Conservation (phyloP, 2,329 filamentous ascomycete species). For the Rutstroemia sydowiana region DNA sequence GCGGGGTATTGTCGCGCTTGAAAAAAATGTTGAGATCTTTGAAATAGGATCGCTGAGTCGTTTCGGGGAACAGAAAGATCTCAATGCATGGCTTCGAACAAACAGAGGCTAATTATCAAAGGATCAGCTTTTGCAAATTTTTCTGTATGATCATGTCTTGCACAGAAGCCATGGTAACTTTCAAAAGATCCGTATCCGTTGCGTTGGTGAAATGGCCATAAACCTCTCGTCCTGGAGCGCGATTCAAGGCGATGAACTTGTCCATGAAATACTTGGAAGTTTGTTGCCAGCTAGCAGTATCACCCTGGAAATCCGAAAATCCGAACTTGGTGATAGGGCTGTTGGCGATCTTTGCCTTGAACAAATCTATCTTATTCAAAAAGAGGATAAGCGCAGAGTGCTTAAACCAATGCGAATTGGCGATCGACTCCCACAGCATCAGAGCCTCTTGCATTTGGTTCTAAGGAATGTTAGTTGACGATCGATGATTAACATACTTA, state of each 20-base stretch:
- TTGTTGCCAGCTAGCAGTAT: constrained; percentile 63
- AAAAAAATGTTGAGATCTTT: not conserved
- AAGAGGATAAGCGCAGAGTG: constrained; percentile 77
- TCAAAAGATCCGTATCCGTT: constrained; percentile 65
- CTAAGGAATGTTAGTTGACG: constrained; percentile 36
- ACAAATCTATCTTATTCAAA: constrained; percentile 82
- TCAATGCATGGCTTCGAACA: constrained; percentile 8
- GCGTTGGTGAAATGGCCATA: constrained; percentile 54
- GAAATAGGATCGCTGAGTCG: not conserved
- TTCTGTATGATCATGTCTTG: constrained; percentile 85
- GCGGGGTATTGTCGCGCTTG: constrained; percentile 8
- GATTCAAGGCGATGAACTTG: constrained; percentile 71
- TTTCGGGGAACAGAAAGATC: too few relatives aligned
- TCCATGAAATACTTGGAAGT: constrained; percentile 76
- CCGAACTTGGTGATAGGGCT: constrained; percentile 67
- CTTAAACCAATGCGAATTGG: constrained; percentile 81
- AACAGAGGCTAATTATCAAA: constrained; percentile 38
- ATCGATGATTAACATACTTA: not conserved
- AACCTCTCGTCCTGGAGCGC: constrained; percentile 48
- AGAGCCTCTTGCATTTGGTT: constrained; percentile 89
- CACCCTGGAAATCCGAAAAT: constrained; percentile 73
- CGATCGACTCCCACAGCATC: constrained; percentile 81
- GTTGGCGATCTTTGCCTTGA: constrained; percentile 65
- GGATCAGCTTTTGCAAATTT: constrained; percentile 71
- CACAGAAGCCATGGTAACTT: constrained; percentile 79